Base-by-base conservation (phyloP, 257 asterid species). In the Forsythia suspensa region DNA sequence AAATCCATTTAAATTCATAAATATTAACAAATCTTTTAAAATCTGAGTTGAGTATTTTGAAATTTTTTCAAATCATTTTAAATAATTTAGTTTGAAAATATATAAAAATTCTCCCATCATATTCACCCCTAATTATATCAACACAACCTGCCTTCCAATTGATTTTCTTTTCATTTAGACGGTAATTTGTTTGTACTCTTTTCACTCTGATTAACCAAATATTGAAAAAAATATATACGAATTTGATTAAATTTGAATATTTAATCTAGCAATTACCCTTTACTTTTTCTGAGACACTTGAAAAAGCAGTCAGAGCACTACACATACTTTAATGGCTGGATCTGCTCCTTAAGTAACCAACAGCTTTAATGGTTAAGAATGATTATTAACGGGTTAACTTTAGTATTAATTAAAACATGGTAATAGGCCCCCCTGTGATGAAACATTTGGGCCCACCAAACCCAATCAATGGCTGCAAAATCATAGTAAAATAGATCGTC, bases 401-500 rank as follows among this genome's bases (percentile, higher is more conserved):
- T 71, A 16, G 67, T 43, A 74, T 43, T 78, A 78, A 78, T 70
- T 11, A 70, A 10, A 59, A 77, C n/a, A 48, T 4, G 2, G 55
- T 4, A 40, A 13, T 48, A 57, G 11, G 66, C 51, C 9, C 10
- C 10, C 51, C 51, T 43, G 8, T 43, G 51, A 42, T 10, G 80
- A 38, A 51, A 80, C 85, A 80, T 29, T 75, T 57, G 88, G 91
- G 79, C 74, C 88, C 91, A 72, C 8, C 3, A 13, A 29, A 5
- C 68, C 81, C 40, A 3, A 77, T 87, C 84, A 66, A 84, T 80
- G 91, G 90, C 77, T 84, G 82, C 55, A 51, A 79, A 83, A 87
- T 82, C 88, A 80, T 86, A 86, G 80, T 75, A 65, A 71, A 75
- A 73, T 18, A 67, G 85, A 87, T 89, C 88, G 72, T 61, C 59